Evolutionary conservation across 2,329 filamentous ascomycete species (phyloP).

Genomic region (Alternaria hordeiaustralica): DNA sequence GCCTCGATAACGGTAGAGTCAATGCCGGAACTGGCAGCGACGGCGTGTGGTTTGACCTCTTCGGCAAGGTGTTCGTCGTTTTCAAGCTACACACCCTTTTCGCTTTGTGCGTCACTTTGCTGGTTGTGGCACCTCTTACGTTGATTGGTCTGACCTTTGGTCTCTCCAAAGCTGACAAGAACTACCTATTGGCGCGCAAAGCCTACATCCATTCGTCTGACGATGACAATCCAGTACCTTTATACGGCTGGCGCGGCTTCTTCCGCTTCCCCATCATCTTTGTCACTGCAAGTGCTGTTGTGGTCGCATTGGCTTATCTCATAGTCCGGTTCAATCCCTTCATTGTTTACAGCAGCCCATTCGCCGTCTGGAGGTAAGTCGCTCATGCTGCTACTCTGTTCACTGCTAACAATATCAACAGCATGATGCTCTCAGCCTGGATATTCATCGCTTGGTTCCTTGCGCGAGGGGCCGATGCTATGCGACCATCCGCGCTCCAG

Average conservation of each 20-base stretch:
- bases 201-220: constrained; percentile 66
- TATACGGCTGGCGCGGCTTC: constrained; percentile 82
- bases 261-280: constrained; percentile 84
- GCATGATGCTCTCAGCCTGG: constrained; percentile 83
- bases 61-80: constrained; percentile 78
- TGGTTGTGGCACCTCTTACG: constrained; percentile 78
- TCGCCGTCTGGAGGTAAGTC: constrained; percentile 73
- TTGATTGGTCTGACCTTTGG: constrained; percentile 73
- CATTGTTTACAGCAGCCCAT: constrained; percentile 89
- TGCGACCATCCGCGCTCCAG: constrained; percentile 85
- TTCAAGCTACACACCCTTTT: constrained; percentile 85
- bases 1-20: constrained; percentile 62
- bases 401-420: constrained; percentile 31
- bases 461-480: constrained; percentile 76
- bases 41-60: constrained; percentile 94
- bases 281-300: constrained; percentile 69
- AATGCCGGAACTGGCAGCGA: constrained; percentile 70
- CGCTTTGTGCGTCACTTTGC: constrained; percentile 81
- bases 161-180: constrained; percentile 76
- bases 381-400: not conserved
- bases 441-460: constrained; percentile 84
- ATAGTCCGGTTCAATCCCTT: constrained; percentile 84
- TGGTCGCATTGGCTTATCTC: constrained; percentile 75
- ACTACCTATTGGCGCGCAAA: constrained; percentile 82
- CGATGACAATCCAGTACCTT: constrained; percentile 64